Base-by-base conservation (phyloP, 2,329 filamentous ascomycete genomes). In the Bipolaris zeicola region DNA sequence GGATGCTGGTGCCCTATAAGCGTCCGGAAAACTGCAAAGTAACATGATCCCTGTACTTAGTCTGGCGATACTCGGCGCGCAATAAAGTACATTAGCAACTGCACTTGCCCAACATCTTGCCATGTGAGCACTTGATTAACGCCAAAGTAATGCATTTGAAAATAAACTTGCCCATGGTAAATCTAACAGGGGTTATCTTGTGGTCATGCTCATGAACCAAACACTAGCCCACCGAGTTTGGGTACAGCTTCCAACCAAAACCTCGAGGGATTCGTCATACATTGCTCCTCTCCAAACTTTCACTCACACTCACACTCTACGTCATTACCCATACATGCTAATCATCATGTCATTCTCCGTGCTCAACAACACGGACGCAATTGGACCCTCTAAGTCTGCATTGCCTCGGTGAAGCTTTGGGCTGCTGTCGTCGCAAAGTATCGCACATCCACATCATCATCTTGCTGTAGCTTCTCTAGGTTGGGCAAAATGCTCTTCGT, bases 361-460 rank as follows among this genome's bases (percentile, higher is more conserved):
- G 43, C 26, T 52, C 49, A 47, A 52, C 55, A 43, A 45, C 42
- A 33, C 42, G 42, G 26, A 33, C 16, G 16, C 31, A 48, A 59
- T 58, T 39, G 39, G 57, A 61, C 60, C 56, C 47, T 62, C 67
- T 76, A 76, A 43, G 75, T 74, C 65, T 76, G 73, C 75, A 77
- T 77, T 13, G 73, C 74, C 43, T 76, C 74, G 50, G 71, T 69
- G 62, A 74, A 81, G 51, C 76, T 75, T 69, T 82, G 87, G 59
- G 89, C 89, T 46, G 95, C 94, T 63, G 91, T 96, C 60, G 92
- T 96, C 63, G 95, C 95, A 80, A 96, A 99, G 82, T 94, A 99
- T 77, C 95, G 88, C 72, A 99, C 95, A 80, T 99, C 95, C 67
- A 98, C 94, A 80, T 99, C 95, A 65, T 96, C 91, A 75, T 99